Evolutionary conservation across 371 early-diverging fungal species (phyloP).

Genomic region (Coemansia sp.): DNA sequence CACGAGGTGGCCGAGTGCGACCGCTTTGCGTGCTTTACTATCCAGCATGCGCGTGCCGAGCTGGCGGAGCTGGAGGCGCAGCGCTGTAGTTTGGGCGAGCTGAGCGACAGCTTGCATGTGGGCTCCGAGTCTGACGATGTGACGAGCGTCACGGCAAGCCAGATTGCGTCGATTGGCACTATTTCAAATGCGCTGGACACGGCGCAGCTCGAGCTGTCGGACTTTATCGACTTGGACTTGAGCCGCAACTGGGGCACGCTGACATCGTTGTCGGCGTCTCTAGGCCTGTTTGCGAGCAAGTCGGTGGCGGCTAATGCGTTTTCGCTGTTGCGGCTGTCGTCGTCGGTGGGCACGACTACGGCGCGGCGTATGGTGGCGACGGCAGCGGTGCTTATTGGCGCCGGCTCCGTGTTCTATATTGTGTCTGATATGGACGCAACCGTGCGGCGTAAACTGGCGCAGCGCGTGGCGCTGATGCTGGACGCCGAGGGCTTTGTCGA

Average conservation of each 20-base stretch:
- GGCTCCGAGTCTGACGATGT: too few species aligned
- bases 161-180: constrained; percentile 49
- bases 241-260: constrained; percentile 50
- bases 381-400: constrained; percentile 54
- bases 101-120: constrained; percentile 16
- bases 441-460: constrained; percentile 76
- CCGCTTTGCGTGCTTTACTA: constrained; percentile 63
- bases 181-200: constrained; percentile 51
- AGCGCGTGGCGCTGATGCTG: constrained; percentile 65
- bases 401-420: constrained; percentile 74
- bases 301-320: constrained; percentile 43
- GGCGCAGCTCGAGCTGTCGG: constrained; percentile 50
- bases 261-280: constrained; percentile 42
- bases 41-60: constrained; percentile 59
- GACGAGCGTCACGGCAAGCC: constrained; percentile 44
- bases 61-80: constrained; percentile 61
- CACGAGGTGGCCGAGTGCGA: constrained; percentile 68
- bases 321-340: constrained; percentile 37
- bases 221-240: constrained; percentile 50
- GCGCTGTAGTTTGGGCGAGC: constrained; percentile 54
- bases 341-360: constrained; percentile 35
- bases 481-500: constrained; percentile 60
- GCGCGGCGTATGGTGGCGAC: constrained; percentile 50
- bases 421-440: constrained; percentile 80
- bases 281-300: constrained; percentile 48